Base-by-base conservation (phyloP, 2,329 filamentous ascomycete genomes). In the Fusarium pseudocircinatum region DNA sequence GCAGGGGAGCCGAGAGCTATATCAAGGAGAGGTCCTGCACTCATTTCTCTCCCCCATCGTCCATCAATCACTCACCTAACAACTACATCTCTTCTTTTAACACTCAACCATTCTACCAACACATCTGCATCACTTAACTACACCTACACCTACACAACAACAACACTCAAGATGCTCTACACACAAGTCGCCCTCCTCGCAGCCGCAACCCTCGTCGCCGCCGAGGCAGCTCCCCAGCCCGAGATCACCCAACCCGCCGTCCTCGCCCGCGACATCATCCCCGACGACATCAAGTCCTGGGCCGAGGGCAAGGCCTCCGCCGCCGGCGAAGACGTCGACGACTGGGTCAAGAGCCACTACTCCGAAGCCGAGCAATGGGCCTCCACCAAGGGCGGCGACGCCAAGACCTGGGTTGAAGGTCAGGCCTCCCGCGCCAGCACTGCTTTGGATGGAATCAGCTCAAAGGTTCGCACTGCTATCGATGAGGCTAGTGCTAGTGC, bases 181-280 rank as follows among this genome's bases (percentile, higher is more conserved):
- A 64, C 67, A 53, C 77, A 78, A 67, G 34, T 77, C 68, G 49
- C 67, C 24, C 50, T 78, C 18, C 61, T 78, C 50, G 56, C 77
- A 20, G 32, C 64, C 24, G 77, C 75, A 44, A 62, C 72, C 63
- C 53, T 77, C 47, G 75, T 62, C 43, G 77, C 77, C 43, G 77
- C 63, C 36, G 50, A 61, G 15, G 40, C 54, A 34, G 30, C 32
- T 11, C 54, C 43, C 58, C 64, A 26, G 8, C 63, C 15, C 63
- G 40, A 64, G 9, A 67, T 74, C 70, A 77, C 75, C 6, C 39
- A 60, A 3, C 52, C 63, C 11, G 65, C 74, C 18, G 60, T 63
- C 28, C 63, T 64, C 47, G 44, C 36, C 11, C 77, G 77, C 44
- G 73, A 74, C 44, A 40, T 77, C 53, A 52, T 52, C 30, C 54